phyloP scores from a whole-genome alignment of 768 basidiomycete genomes.

The Lanmaoa pseudosensibilis region DNA sequence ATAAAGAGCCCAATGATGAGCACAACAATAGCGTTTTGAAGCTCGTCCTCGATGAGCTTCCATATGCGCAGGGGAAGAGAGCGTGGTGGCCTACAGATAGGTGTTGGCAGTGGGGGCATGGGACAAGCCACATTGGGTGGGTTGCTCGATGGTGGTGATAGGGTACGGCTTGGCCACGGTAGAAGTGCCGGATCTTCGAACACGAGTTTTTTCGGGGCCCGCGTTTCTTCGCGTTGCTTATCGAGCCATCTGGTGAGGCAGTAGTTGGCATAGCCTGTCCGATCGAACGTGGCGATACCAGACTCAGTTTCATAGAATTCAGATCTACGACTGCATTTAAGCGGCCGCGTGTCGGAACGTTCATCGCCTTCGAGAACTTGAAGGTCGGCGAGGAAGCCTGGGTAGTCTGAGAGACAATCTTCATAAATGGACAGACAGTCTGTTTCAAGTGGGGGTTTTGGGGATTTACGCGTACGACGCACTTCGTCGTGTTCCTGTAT shows the following conservation, averaged over 20 bases:
- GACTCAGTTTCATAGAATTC: slow-evolving; percentile 32
- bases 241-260: slow-evolving; percentile 30
- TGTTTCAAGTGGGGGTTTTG: slow-evolving; percentile 2
- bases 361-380: slow-evolving; percentile 18
- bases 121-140: neutral
- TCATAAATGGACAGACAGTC: slow-evolving; percentile 30
- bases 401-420: slow-evolving; percentile 27
- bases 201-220: slow-evolving; percentile 17
- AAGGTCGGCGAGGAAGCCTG: slow-evolving; percentile 19
- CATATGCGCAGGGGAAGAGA: slow-evolving; percentile 17
- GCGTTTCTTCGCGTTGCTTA: slow-evolving; percentile 25
- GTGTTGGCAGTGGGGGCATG: neutral
- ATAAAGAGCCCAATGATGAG: slow-evolving; percentile 27
- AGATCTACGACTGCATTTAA: slow-evolving; percentile 12
- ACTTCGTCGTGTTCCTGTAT: slow-evolving; percentile 14
- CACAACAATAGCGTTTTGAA: slow-evolving; percentile 29
- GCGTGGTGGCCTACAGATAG: slow-evolving; percentile 2
- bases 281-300: slow-evolving; percentile 29
- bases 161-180: slow-evolving; percentile 20
- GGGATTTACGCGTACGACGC: neutral
- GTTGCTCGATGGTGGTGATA: slow-evolving; percentile 10
- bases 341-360: slow-evolving; percentile 5
- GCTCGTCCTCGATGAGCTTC: slow-evolving; percentile 25
- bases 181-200: slow-evolving; percentile 22
- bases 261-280: slow-evolving; percentile 23